phyloP scores from a whole-genome alignment of 1,139 yeast genomes.

The Geotrichum australiense region DNA sequence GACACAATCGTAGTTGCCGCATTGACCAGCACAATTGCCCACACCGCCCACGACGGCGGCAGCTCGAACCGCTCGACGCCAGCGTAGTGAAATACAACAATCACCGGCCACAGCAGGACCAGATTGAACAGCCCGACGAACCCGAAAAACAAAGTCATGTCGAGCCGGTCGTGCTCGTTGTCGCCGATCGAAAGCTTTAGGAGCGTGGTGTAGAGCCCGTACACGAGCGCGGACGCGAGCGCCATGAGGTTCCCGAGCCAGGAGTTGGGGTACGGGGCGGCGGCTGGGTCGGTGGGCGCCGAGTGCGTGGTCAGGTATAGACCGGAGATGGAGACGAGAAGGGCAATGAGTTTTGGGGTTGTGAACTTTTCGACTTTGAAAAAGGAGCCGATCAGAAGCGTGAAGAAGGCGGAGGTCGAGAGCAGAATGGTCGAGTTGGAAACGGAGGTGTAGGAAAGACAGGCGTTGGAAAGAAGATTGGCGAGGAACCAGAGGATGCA shows the following conservation, averaged over 20 bases:
- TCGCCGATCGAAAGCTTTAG: conserved; percentile 64
- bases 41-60: conserved; percentile 51
- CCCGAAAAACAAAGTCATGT: conserved; percentile 86
- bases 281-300: conserved; percentile 17
- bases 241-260: conserved; percentile 77
- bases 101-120: conserved; percentile 74
- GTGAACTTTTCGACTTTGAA: conserved; percentile 66
- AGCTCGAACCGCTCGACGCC: conserved; percentile 64
- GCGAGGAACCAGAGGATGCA: conserved; percentile 86
- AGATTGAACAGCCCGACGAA: conserved; percentile 84
- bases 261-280: conserved; percentile 36
- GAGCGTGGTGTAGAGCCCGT: conserved; percentile 87
- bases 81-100: conserved; percentile 53
- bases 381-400: conserved; percentile 71
- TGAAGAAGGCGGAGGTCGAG: conserved; percentile 88
- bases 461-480: conserved; percentile 80
- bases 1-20: conserved; percentile 74
- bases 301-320: conserved; percentile 41
- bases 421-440: conserved; percentile 90
- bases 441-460: conserved; percentile 80
- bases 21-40: conserved; percentile 53
- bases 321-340: conserved; percentile 67
- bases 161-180: conserved; percentile 58
- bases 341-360: conserved; percentile 56
- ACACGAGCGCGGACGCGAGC: conserved; percentile 71